These are phyloP conservation scores for Boletus reticulatus DNA, from an alignment of 768 basidiomycete species.

Conservation along the genomic window DNA sequence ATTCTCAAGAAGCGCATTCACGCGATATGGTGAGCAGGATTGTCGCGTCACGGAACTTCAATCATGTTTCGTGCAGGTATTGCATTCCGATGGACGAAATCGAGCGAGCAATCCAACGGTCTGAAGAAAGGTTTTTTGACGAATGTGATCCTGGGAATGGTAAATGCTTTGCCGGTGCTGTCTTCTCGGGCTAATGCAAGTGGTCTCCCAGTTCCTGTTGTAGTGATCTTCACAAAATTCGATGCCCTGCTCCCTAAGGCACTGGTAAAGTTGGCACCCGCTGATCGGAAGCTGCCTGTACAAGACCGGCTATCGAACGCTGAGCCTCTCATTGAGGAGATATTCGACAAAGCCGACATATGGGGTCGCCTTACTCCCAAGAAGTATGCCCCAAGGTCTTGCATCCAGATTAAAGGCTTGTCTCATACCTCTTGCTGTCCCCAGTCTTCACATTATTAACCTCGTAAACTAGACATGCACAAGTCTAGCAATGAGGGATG, in stretches of 20 bases:
- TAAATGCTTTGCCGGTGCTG: background rate
- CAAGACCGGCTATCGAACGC: background rate
- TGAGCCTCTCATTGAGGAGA: background rate
- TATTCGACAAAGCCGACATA: background rate
- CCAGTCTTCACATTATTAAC: background rate
- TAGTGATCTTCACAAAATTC: conserved; percentile 6
- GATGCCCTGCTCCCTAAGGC: background rate
- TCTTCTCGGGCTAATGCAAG: background rate
- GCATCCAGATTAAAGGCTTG: background rate
- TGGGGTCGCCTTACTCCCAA: background rate
- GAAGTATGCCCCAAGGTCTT: background rate
- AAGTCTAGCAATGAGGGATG: background rate
- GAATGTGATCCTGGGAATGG: background rate
- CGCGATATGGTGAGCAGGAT: background rate
- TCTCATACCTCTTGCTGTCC: too few species aligned
- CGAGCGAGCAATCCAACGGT: background rate
- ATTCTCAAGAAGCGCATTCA: background rate
- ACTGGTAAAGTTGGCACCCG: background rate
- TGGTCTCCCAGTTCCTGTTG: background rate
- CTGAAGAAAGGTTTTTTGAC: background rate
- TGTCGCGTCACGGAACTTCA: background rate
- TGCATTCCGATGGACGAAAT: conserved; percentile 6
- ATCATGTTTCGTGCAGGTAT: background rate
- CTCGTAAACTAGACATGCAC: background rate
- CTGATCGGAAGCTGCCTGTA: background rate